Evolutionary conservation across 2,329 filamentous ascomycete genomes (phyloP).

Genomic region (Cryphonectria nitschkei): DNA sequence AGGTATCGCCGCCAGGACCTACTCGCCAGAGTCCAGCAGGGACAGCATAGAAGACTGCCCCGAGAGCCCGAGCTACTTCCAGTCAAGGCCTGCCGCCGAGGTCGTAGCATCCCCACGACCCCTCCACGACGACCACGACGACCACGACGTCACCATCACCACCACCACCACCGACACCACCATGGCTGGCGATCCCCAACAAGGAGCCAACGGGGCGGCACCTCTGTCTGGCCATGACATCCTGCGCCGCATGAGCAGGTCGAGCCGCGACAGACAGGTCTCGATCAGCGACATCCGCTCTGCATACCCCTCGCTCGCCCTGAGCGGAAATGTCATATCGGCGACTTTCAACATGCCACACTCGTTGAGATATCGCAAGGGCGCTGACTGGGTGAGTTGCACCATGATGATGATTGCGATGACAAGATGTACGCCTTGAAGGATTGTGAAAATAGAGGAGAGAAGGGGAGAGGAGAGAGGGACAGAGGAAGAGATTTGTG

Average conservation of each 20-base stretch:
- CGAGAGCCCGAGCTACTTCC: conserved; percentile 39
- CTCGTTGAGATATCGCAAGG: conserved; percentile 60
- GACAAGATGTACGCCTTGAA: not conserved
- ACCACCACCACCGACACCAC: not conserved
- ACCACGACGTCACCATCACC: not conserved
- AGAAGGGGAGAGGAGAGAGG: no score
- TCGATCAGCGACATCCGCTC: conserved; percentile 60
- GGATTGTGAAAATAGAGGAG: not conserved
- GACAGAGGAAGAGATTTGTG: no score
- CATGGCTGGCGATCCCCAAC: conserved; percentile 27
- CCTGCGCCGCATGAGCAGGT: conserved; percentile 49
- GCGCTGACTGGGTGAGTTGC: conserved; percentile 61
- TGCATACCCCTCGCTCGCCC: conserved; percentile 58
- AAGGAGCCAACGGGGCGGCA: conserved; percentile 39
- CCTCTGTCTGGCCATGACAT: conserved; percentile 45
- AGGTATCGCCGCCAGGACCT: conserved; percentile 40
- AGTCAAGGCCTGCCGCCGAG: conserved; percentile 30
- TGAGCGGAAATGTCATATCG: conserved; percentile 69
- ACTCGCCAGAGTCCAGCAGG: conserved; percentile 34
- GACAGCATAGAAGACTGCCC: conserved; percentile 23
- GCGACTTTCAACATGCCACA: conserved; percentile 68
- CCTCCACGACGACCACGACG: conserved; percentile 12
- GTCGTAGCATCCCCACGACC: conserved; percentile 34
- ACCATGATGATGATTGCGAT: not conserved
- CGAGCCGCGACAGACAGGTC: conserved; percentile 47